Evolutionary conservation across 164 flowering plant genomes (phyloP), one percentile per base, ranked within the genome.

Genomic region (Kingdonia uniflora): DNA sequence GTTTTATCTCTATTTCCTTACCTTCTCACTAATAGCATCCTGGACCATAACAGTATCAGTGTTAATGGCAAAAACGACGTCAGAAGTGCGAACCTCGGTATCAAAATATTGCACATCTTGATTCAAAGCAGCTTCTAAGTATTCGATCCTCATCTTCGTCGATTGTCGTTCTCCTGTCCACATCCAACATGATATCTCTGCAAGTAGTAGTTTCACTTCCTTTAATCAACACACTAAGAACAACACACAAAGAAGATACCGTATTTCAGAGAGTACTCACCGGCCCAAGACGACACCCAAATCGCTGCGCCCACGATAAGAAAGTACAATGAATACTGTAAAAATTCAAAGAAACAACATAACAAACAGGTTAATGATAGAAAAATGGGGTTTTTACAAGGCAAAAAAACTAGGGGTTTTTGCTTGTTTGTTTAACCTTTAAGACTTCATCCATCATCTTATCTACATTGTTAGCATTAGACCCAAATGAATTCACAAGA

Each of bases 101-200:
- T 92, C 99, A 25, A 92, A 92, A 69, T 47, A 92, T 66, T 82
- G 89, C 52, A 92, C 77, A 76, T 92, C 99, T 62, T 92, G 99
- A 65, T 74, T 84, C 71, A 92, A 50, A 49, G 87, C 96, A 6
- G 99, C 87, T 67, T 92, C 95, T 16, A 92, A 56, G 72, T 80
- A 92, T 70, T 80, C 82, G 71, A 86, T 88, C 74, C 99, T 86
- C 96, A 92, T 80, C 74, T 67, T 92, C 14, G 94, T 88, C 19
- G 95, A 59, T 69, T 92, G 99, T 52, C 99, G 63, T 77, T 92
- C 99, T 35, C 99, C 99, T 3, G 85, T 88, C 96, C 96, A 92
- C 99, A 92, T 92, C 99, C 99, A 92, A 61, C 96, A 88, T 25
- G 99, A 82, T 44, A 92, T 92, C 66, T 92, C 99, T 86, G 87